Conservation (phyloP, 1,284 basidiomycete species). For the Inonotus hispidus region DNA sequence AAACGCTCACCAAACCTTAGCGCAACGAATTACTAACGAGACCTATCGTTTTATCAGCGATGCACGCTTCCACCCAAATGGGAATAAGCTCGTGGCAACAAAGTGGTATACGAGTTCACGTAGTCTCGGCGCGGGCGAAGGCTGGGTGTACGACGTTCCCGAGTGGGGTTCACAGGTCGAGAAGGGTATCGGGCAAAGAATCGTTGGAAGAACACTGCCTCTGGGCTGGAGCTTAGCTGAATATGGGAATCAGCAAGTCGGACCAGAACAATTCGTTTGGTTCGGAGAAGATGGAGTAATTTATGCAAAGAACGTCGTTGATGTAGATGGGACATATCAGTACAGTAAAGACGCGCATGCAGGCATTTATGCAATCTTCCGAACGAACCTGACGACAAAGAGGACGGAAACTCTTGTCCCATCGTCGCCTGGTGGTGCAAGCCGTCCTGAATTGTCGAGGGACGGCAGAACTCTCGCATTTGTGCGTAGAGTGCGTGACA, state of each 20-base stretch:
- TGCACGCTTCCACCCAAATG: conserved; percentile 62
- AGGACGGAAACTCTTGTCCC: conserved; percentile 47
- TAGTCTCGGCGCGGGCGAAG: conserved; percentile 64
- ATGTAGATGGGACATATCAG: conserved; percentile 43
- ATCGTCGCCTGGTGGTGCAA: conserved; percentile 60
- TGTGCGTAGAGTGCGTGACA: conserved; percentile 66
- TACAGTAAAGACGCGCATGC: conserved; percentile 68
- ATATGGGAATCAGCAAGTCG: conserved; percentile 65
- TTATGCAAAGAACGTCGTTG: conserved; percentile 57
- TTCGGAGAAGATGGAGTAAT: conserved; percentile 50
- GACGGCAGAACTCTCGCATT: conserved; percentile 67
- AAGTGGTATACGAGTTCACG: conserved; percentile 66
- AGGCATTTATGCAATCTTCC: conserved; percentile 67
- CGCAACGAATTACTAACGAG: conserved; percentile 63
- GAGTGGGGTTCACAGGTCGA: not conserved
- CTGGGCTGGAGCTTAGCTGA: conserved; percentile 50
- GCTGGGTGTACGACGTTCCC: conserved; percentile 50
- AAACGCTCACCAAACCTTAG: conserved; percentile 30
- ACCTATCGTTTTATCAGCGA: conserved; percentile 66
- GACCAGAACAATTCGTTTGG: conserved; percentile 67
- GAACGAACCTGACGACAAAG: conserved; percentile 52
- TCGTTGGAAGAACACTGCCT: conserved; percentile 53
- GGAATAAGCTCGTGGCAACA: conserved; percentile 55
- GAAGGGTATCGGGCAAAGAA: conserved; percentile 46
- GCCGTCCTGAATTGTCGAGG: conserved; percentile 63